Base-by-base conservation (phyloP, 2,329 filamentous ascomycete species). In the Helicocarpus griseus region DNA sequence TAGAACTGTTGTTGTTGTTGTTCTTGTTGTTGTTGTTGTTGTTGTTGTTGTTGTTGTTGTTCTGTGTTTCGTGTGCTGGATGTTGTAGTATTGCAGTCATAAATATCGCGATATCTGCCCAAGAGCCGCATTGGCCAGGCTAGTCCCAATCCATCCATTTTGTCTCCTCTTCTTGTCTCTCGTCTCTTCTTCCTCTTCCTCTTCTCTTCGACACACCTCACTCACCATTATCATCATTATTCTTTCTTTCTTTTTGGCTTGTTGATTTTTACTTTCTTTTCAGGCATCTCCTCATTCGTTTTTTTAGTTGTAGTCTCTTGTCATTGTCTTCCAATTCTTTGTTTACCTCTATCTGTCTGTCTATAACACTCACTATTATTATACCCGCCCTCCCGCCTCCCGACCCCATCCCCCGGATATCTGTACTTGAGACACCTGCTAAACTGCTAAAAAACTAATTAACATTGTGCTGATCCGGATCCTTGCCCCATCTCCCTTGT, bases 171-270 rank as follows among this genome's bases (percentile, higher is more conserved):
- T 43, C 39, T 21, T 43, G 26, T 24, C 29, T 28, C 5, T 22
- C 39, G 29, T 31, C 22, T 35, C 11, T 26, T 55, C 46, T 52
- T 31, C 22, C 33, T 50, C 45, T 22, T 40, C 44, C 49, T 46
- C 47, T 9, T 43, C 49, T n/a, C n/a, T n/a, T n/a, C n/a, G n/a
- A n/a, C n/a, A n/a, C n/a, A n/a, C n/a, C n/a, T n/a, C n/a, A n/a
- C n/a, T n/a, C n/a, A 26, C 49, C 44, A 38, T 49, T 41, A 21
- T 48, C 22, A 31, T 38, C 31, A 11, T 33, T 22, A 29, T 44
- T 19, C 40, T 17, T 41, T 47, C n/a, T 19, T 22, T 49, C 33
- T 53, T 44, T 43, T 31, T 28, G 46, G 8, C 19, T 33, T 38
- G 13, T 33, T 52, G 24, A 24, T 41, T 44, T 48, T 49, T 38